phyloP scores from a whole-genome alignment of 805 yeast genomes.

The Starmerella gropengiesseri region DNA sequence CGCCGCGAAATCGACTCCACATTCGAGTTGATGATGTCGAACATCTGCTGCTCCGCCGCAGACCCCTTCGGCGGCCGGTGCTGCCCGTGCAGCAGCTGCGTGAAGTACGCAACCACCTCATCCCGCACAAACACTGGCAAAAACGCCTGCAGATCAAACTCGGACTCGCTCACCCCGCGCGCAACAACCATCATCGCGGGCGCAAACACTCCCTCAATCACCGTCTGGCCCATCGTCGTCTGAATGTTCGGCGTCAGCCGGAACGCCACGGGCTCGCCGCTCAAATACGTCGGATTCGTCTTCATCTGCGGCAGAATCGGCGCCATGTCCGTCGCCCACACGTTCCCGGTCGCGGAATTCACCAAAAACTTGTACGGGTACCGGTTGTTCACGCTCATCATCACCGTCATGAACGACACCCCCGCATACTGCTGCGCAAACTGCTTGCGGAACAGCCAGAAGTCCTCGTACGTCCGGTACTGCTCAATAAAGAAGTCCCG shows the following conservation, averaged over 20 bases:
- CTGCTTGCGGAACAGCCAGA: conserved; percentile 94
- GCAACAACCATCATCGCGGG: conserved; percentile 78
- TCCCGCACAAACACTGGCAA: conserved; percentile 91
- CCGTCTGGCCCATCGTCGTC: conserved; percentile 85
- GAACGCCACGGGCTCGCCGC: conserved; percentile 90
- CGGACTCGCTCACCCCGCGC: conserved; percentile 80
- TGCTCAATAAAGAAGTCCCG: conserved; percentile 61
- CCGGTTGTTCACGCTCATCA: conserved; percentile 87
- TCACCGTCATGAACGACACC: conserved; percentile 79
- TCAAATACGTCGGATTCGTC: conserved; percentile 74
- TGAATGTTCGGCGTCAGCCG: conserved; percentile 94
- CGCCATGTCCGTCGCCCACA: conserved; percentile 90
- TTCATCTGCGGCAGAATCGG: conserved; percentile 45
- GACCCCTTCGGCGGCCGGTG: conserved; percentile 51
- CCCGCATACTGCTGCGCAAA: conserved; percentile 92
- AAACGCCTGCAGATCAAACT: conserved; percentile 81
- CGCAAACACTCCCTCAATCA: conserved; percentile 81
- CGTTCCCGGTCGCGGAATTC: conserved; percentile 70
- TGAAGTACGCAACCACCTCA: conserved; percentile 86
- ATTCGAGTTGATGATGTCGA: conserved; percentile 78
- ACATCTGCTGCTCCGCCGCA: conserved; percentile 70
- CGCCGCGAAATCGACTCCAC: conserved; percentile 76
- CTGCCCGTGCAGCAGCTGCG: conserved; percentile 46
- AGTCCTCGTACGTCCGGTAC: conserved; percentile 76
- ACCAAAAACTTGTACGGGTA: conserved; percentile 89